Percentiles rank a stretch among this genome's conserved stretches.
phyloP scores from a whole-genome alignment of 1,284 basidiomycete genomes.

The Cystobasidium slooffiae region DNA sequence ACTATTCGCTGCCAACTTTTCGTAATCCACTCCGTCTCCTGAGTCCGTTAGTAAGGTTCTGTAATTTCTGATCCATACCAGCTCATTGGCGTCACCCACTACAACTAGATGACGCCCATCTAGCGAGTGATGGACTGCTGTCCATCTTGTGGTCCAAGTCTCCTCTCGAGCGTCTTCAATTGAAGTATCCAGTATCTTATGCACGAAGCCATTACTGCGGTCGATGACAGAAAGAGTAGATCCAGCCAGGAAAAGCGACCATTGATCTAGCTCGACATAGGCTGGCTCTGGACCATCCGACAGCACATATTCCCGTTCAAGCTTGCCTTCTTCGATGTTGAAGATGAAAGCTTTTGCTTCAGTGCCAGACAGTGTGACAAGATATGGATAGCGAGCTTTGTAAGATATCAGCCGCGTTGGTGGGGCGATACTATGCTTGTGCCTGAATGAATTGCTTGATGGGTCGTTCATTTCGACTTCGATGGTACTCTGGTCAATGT shows the following conservation, averaged over 20 bases:
- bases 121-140: conserved; percentile 35
- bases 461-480: not conserved
- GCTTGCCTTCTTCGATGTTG: conserved; percentile 22
- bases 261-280: conserved; percentile 39
- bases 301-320: conserved; percentile 4
- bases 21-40: not conserved
- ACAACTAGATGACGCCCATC: conserved; percentile 32
- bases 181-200: conserved; percentile 5
- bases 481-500: conserved; percentile 5
- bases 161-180: not conserved
- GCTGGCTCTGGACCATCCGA: not conserved
- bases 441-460: not conserved
- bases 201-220: not conserved
- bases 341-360: conserved; percentile 11
- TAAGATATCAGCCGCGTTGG: conserved; percentile 12
- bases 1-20: not conserved
- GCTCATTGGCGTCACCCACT: conserved; percentile 20
- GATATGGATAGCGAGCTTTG: conserved; percentile 35
- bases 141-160: conserved; percentile 2
- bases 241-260: conserved; percentile 31
- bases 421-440: conserved; percentile 1
- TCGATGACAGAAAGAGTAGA: conserved; percentile 9
- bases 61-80: conserved; percentile 39
- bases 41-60: not conserved
- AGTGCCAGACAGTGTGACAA: conserved; percentile 2